phyloP scores from a whole-genome alignment of 2,329 filamentous ascomycete species.

The Aulographum hederae region DNA sequence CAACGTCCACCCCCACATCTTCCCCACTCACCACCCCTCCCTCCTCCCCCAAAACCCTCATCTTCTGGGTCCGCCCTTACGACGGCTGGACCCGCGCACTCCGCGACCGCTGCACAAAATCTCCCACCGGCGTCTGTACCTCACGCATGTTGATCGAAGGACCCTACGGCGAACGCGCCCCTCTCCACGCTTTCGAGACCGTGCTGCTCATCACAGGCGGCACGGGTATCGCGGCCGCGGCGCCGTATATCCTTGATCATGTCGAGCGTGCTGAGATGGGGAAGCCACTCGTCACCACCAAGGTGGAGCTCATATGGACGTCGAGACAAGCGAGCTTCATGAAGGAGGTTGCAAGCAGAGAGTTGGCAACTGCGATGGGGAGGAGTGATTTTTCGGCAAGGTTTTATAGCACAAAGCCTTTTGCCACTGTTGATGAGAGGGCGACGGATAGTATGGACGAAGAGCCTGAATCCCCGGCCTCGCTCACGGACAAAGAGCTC shows the following conservation, averaged over 20 bases:
- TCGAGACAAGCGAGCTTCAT: conserved; percentile 15
- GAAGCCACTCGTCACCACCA: not conserved
- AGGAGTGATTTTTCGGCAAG: conserved; percentile 11
- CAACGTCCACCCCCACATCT: not conserved
- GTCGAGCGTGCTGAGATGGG: not conserved
- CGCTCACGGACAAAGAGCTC: no score
- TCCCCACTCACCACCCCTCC: conserved; percentile 11
- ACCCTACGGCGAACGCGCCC: conserved; percentile 26
- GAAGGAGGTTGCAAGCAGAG: conserved; percentile 8
- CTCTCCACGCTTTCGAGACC: conserved; percentile 21
- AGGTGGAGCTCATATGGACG: conserved; percentile 15
- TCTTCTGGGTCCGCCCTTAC: conserved; percentile 32
- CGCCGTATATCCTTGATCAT: conserved; percentile 12
- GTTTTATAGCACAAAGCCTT: conserved; percentile 12
- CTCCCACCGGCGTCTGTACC: conserved; percentile 9
- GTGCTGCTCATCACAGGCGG: conserved; percentile 18
- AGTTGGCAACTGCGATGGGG: conserved; percentile 9
- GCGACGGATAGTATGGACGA: no score
- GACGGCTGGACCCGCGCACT: conserved; percentile 32
- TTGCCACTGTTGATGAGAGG: conserved; percentile 9
- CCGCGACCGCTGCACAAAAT: conserved; percentile 15
- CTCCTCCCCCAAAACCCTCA: conserved; percentile 10
- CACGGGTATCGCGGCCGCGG: conserved; percentile 15
- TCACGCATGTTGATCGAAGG: conserved; percentile 29
- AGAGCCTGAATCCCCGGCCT: no score